Evolutionary conservation across 345 rosid genomes (phyloP).

Genomic region (Linum lewisii): DNA sequence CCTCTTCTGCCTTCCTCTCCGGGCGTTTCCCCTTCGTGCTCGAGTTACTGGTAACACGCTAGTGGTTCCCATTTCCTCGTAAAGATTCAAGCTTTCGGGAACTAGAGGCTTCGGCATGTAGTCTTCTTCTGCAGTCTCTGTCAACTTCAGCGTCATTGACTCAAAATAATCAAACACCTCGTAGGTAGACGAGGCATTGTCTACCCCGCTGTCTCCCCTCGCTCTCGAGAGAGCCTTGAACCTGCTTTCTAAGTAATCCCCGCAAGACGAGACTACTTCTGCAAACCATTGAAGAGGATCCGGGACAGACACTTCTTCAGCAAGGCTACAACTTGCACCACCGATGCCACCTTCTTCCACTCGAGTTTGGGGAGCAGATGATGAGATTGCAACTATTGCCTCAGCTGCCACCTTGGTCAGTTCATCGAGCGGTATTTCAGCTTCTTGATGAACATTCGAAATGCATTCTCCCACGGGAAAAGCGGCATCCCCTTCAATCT

Average conservation of each 20-base stretch:
- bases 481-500: slow-evolving; percentile 38
- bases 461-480: too few species aligned
- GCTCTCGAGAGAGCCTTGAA: slow-evolving; percentile 27
- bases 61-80: slow-evolving; percentile 31
- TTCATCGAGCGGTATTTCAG: slow-evolving; percentile 33
- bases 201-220: too few species aligned
- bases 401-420: slow-evolving; percentile 51
- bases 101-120: slow-evolving; percentile 77
- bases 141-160: slow-evolving; percentile 58
- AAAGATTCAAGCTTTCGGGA: slow-evolving; percentile 42
- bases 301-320: slow-evolving; percentile 30
- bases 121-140: slow-evolving; percentile 61
- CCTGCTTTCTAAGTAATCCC: slow-evolving; percentile 39
- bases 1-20: slow-evolving; percentile 92
- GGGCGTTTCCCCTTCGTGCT: slow-evolving; percentile 61
- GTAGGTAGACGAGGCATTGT: slow-evolving; percentile 29
- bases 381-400: slow-evolving; percentile 69
- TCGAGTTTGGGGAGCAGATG: slow-evolving; percentile 15
- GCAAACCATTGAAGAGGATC: slow-evolving; percentile 74
- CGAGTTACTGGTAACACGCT: slow-evolving; percentile 23
- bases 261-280: slow-evolving; percentile 45
- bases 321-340: slow-evolving; percentile 22
- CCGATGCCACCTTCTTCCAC: too few species aligned
- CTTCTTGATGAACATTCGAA: slow-evolving; percentile 22
- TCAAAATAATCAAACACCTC: slow-evolving; percentile 73